phyloP scores from a whole-genome alignment of 176 grass and related monocot genomes.

The Lolium multiflorum region DNA sequence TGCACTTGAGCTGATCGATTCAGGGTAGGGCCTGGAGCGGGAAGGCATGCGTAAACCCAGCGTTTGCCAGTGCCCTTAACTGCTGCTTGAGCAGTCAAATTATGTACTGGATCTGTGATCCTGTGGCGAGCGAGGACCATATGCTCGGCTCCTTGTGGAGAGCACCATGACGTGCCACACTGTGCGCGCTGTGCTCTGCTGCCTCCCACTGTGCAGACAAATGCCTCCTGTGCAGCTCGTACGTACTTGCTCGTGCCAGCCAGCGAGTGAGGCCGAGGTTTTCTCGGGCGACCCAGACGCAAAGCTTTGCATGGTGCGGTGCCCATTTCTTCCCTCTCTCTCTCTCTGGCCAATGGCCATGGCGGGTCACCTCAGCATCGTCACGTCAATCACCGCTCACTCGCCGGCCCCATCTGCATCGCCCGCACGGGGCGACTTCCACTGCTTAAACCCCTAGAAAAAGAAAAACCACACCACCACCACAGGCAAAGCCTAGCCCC shows the following conservation, averaged over 20 bases:
- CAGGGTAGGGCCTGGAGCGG: not conserved
- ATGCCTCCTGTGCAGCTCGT: not conserved
- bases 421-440: not conserved
- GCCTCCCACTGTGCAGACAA: conserved; percentile 26
- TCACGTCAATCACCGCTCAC: conserved; percentile 47
- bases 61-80: not conserved
- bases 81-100: conserved; percentile 27
- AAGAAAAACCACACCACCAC: not conserved
- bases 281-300: not conserved
- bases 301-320: not conserved
- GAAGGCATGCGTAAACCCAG: not conserved
- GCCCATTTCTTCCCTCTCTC: not conserved
- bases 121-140: not conserved
- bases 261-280: not conserved
- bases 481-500: not conserved
- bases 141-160: not conserved
- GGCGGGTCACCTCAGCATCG: conserved; percentile 20
- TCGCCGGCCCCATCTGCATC: not conserved
- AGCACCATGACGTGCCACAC: conserved; percentile 28
- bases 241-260: not conserved
- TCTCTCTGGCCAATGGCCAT: conserved; percentile 21
- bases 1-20: conserved; percentile 1
- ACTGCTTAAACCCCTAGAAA: conserved; percentile 11
- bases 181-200: not conserved
- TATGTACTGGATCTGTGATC: not conserved